Conservation (phyloP, 1,284 basidiomycete species). For the Ceratobasidium sp. region DNA sequence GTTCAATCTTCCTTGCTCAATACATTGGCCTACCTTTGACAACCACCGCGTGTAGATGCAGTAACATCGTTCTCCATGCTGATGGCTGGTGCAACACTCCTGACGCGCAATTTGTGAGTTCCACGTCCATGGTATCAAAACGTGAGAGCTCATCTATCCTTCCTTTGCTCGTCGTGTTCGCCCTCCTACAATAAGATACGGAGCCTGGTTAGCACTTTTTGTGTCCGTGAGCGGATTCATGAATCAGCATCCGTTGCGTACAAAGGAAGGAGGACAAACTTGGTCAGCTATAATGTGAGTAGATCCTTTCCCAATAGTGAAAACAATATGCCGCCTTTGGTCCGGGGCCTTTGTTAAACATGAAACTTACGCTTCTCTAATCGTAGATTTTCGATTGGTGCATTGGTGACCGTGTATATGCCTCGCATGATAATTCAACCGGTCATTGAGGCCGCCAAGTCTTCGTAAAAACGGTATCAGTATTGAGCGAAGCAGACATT, state of each 20-base stretch:
- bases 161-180: constrained; percentile 31
- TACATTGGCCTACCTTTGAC: background rate
- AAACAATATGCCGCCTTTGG: background rate
- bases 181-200: background rate
- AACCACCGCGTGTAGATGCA: constrained; percentile 56
- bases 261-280: constrained; percentile 66
- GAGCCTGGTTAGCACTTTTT: constrained; percentile 71
- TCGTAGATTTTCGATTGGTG: constrained; percentile 38
- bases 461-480: background rate
- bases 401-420: constrained; percentile 40
- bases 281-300: constrained; percentile 69
- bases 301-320: background rate
- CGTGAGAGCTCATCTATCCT: background rate
- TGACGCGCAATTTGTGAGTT: constrained; percentile 74
- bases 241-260: constrained; percentile 73
- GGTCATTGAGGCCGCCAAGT: background rate
- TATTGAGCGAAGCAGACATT: background rate
- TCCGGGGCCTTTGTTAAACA: background rate
- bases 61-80: constrained; percentile 72
- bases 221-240: constrained; percentile 67
- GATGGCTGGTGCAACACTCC: constrained; percentile 75
- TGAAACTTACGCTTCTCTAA: background rate
- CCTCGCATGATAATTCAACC: constrained; percentile 38
- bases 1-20: background rate
- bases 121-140: background rate